phyloP scores from a whole-genome alignment of 2,329 filamentous ascomycete genomes.

The Aspergillus phoenicis region DNA sequence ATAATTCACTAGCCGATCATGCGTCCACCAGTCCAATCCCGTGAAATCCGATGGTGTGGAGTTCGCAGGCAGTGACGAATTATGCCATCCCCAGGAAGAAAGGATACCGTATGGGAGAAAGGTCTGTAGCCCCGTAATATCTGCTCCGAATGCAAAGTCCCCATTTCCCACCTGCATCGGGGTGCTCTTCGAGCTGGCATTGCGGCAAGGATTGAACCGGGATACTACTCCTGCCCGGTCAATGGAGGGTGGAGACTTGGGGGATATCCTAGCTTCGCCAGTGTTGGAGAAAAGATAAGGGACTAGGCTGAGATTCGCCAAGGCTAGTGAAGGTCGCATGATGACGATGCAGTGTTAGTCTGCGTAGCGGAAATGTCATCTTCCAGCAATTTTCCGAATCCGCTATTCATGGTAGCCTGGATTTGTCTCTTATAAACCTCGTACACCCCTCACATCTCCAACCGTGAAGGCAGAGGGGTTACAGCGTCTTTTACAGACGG shows the following conservation, averaged over 20 bases:
- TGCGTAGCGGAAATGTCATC: not conserved
- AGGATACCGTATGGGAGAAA: constrained; percentile 47
- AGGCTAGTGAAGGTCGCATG: not conserved
- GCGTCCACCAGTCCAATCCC: constrained; percentile 49
- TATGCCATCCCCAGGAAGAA: constrained; percentile 52
- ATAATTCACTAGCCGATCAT: constrained; percentile 49
- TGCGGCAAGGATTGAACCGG: constrained; percentile 52
- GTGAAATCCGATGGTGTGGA: constrained; percentile 42
- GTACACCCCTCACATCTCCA: not conserved
- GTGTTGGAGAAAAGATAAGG: not conserved
- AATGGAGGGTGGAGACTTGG: not conserved
- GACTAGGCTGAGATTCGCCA: not conserved
- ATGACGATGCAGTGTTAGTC: not conserved
- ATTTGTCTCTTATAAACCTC: not conserved
- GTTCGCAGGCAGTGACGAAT: constrained; percentile 48
- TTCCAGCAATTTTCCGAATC: not conserved
- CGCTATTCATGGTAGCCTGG: not conserved
- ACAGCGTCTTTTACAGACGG: not conserved
- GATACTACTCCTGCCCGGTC: constrained; percentile 17
- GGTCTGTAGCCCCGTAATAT: constrained; percentile 52
- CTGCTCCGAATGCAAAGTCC: constrained; percentile 51
- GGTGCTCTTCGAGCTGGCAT: constrained; percentile 53
- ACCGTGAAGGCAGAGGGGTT: not conserved
- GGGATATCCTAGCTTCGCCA: not conserved
- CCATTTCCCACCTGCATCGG: constrained; percentile 56